Conservation (phyloP, 352 stramenopile genomes). For the Pythium utonaiense region DNA sequence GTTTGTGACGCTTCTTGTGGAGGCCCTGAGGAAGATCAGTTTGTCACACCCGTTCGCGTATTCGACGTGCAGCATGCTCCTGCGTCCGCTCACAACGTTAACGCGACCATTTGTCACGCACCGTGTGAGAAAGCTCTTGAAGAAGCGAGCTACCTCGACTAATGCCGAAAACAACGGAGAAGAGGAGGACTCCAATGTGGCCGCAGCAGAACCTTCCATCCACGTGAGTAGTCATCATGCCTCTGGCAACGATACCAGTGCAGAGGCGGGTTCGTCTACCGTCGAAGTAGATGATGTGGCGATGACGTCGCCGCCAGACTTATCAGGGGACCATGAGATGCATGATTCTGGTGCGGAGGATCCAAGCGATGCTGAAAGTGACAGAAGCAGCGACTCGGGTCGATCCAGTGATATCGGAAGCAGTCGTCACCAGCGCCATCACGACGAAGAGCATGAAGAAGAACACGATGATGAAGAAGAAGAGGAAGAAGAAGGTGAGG, state of each 20-base stretch:
- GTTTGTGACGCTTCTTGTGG: constrained; percentile 71
- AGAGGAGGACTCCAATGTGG: background rate
- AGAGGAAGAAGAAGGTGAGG: constrained; percentile 49
- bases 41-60: constrained; percentile 73
- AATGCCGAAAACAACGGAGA: background rate
- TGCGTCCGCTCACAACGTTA: constrained; percentile 75
- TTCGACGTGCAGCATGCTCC: constrained; percentile 70
- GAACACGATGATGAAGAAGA: constrained; percentile 65
- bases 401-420: constrained; percentile 39
- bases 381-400: constrained; percentile 56
- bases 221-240: background rate
- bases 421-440: constrained; percentile 21
- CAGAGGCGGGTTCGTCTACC: background rate
- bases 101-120: constrained; percentile 81
- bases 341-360: constrained; percentile 40
- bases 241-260: background rate
- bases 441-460: constrained; percentile 39
- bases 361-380: constrained; percentile 45
- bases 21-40: constrained; percentile 75
- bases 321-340: constrained; percentile 56
- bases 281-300: constrained; percentile 51
- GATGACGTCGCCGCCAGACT: constrained; percentile 54
- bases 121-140: constrained; percentile 56
- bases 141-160: constrained; percentile 34
- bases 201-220: background rate